Percentiles rank a stretch among this genome's conserved stretches.
These are phyloP conservation scores for Emergomyces pasteurianus DNA, from an alignment of 2,329 filamentous ascomycete genomes.

Conservation along the genomic window DNA sequence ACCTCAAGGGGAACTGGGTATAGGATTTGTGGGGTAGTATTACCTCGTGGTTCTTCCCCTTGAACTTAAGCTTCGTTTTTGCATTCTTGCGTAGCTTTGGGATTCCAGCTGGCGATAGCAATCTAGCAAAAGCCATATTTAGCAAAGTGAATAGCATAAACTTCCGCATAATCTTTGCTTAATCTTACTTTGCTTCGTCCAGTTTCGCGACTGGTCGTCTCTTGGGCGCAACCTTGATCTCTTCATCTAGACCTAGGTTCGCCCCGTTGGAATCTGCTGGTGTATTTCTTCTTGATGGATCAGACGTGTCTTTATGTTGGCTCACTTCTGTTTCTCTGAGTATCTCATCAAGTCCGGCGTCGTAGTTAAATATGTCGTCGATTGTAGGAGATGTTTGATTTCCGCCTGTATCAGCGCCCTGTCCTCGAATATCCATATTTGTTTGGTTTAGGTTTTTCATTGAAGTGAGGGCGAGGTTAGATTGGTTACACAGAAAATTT, in stretches of 20 bases:
- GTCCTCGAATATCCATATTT: background rate
- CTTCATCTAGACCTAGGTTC: constrained; percentile 69
- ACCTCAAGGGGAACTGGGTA: background rate
- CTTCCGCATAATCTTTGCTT: constrained; percentile 2
- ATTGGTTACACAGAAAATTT: background rate
- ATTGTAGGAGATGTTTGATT: constrained; percentile 16
- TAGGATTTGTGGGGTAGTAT: background rate
- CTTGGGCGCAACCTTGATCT: constrained; percentile 70
- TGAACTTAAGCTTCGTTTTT: constrained; percentile 59
- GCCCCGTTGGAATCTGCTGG: constrained; percentile 31
- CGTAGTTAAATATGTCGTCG: constrained; percentile 66
- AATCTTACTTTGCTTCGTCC: constrained; percentile 58
- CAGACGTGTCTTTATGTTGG: constrained; percentile 12
- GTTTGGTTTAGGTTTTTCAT: background rate
- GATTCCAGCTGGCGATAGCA: constrained; percentile 76
- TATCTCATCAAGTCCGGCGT: constrained; percentile 45
- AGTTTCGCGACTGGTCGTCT: constrained; percentile 70
- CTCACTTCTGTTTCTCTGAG: constrained; percentile 29
- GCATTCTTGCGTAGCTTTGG: constrained; percentile 65
- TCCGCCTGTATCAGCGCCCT: background rate
- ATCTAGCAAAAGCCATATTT: constrained; percentile 32
- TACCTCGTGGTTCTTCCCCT: constrained; percentile 90
- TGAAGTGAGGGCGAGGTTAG: background rate
- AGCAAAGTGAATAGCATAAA: background rate
- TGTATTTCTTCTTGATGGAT: constrained; percentile 17